Evolutionary conservation across 2,329 filamentous ascomycete genomes (phyloP), one percentile per base, ranked within the genome.

Genomic region (Fusarium sp.): DNA sequence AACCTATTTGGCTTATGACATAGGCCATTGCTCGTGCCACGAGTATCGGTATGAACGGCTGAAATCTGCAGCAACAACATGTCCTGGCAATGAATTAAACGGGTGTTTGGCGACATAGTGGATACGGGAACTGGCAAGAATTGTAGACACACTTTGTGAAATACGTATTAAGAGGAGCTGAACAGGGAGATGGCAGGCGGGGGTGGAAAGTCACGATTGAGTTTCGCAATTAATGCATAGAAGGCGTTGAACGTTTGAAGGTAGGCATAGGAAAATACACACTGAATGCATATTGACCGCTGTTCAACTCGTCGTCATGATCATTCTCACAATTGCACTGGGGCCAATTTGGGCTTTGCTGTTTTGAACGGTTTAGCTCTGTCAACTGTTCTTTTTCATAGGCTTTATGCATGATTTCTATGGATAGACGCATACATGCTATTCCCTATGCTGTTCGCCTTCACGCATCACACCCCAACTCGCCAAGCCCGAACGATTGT

Each of bases 171-270:
- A 26, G 46, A 57, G 46, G 51, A 63, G 55, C 52, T 23, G 52
- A 67, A 37, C 30, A 58, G 54, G 49, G 54, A 39, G 28, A 23
- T 37, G 46, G 49, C 43, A 57, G 42, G 25, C 34, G 30, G 52
- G 60, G 30, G 55, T 51, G 46, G 64, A 65, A 62, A 58, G 65
- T 43, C 37, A 57, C 23, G 52, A 63, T 72, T 68, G 52, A 72
- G 65, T 56, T 66, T 64, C 65, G 63, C 63, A 69, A 61, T 74
- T 74, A 75, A 75, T 77, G 74, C 76, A 77, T 78, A 77, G 74
- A 78, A 66, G 77, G 74, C 77, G 74, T 78, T 77, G 75, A 76
- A 76, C 70, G 71, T 72, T 70, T 64, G 72, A 66, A 74, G 71
- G 61, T 62, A 74, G 70, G 71, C 63, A 59, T 67, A 59, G 71